Evolutionary conservation across 2,329 filamentous ascomycete genomes (phyloP).

Genomic region (Trichoderma pleuroti): DNA sequence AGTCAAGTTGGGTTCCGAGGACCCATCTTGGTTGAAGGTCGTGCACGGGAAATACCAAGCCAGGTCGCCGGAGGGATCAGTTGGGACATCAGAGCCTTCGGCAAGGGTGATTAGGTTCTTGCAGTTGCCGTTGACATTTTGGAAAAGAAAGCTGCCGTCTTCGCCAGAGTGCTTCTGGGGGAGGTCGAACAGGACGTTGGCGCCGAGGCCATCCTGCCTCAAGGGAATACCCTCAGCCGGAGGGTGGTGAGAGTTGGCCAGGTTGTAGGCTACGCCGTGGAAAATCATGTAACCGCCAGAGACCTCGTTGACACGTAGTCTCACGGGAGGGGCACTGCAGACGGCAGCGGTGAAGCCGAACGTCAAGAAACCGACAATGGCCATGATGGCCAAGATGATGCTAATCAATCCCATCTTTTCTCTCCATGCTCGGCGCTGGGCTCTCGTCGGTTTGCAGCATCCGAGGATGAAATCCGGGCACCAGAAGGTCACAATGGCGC

Average conservation of each 20-base stretch:
- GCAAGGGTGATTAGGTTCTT: conserved; percentile 80
- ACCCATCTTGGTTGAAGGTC: conserved; percentile 91
- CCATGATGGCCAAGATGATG: conserved; percentile 84
- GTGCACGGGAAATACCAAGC: conserved; percentile 98
- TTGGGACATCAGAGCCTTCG: conserved; percentile 71
- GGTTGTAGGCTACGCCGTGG: conserved; percentile 85
- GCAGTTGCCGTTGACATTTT: conserved; percentile 96
- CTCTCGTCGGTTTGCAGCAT: conserved; percentile 80
- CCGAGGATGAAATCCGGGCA: conserved; percentile 82
- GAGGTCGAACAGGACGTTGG: conserved; percentile 87
- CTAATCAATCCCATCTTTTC: conserved; percentile 98
- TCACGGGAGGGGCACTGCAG: conserved; percentile 67
- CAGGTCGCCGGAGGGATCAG: conserved; percentile 66
- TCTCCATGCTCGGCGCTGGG: conserved; percentile 88
- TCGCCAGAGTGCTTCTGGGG: conserved; percentile 76
- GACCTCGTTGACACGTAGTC: conserved; percentile 81
- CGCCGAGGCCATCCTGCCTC: conserved; percentile 43
- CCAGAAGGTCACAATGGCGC: conserved; percentile 92
- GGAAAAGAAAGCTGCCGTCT: conserved; percentile 95
- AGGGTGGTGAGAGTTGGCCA: conserved; percentile 74
- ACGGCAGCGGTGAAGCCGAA: conserved; percentile 93
- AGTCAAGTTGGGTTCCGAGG: conserved; percentile 69
- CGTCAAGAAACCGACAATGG: conserved; percentile 88
- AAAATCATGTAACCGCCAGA: conserved; percentile 87
- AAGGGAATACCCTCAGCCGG: conserved; percentile 72